phyloP scores from a whole-genome alignment of 306 rosid genomes.

The Quercus aquifolioides region DNA sequence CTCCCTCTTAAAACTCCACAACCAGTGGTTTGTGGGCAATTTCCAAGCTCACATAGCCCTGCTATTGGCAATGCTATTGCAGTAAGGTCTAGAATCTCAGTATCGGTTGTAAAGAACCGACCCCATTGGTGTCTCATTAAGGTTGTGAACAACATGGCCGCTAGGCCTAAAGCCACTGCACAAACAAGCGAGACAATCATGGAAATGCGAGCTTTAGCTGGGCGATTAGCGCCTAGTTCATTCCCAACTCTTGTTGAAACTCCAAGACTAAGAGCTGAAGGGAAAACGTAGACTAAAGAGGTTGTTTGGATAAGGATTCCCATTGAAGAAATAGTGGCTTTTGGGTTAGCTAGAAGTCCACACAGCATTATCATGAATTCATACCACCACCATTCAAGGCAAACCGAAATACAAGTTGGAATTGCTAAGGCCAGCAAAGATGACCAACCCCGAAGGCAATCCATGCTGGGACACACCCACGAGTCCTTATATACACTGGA shows the following conservation, averaged over 20 bases:
- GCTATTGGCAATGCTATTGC: conserved; percentile 74
- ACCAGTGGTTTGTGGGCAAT: conserved; percentile 91
- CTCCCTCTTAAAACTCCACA: conserved; percentile 90
- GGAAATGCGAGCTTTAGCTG: conserved; percentile 65
- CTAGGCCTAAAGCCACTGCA: conserved; percentile 57
- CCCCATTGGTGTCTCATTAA: conserved; percentile 84
- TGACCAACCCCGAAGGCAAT: conserved; percentile 78
- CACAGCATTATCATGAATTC: conserved; percentile 88
- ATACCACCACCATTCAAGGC: conserved; percentile 99
- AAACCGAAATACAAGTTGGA: conserved; percentile 90
- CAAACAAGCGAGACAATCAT: conserved; percentile 64
- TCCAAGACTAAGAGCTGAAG: conserved; percentile 77
- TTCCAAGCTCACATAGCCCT: conserved; percentile 92
- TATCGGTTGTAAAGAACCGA: conserved; percentile 65
- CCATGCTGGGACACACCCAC: conserved; percentile 74
- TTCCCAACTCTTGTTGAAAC: conserved; percentile 84
- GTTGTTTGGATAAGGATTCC: conserved; percentile 92
- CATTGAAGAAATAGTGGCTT: conserved; percentile 85
- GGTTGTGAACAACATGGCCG: conserved; percentile 63
- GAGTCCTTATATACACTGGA: conserved; percentile 76
- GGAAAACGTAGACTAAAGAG: conserved; percentile 78
- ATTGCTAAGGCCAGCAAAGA: conserved; percentile 61
- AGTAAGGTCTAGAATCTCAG: conserved; percentile 60
- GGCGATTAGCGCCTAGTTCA: conserved; percentile 77
- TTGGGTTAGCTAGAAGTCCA: conserved; percentile 72